Conservation (phyloP, 225 moss, liverwort and hornwort species). For the Rhytidiadelphus loreus region DNA sequence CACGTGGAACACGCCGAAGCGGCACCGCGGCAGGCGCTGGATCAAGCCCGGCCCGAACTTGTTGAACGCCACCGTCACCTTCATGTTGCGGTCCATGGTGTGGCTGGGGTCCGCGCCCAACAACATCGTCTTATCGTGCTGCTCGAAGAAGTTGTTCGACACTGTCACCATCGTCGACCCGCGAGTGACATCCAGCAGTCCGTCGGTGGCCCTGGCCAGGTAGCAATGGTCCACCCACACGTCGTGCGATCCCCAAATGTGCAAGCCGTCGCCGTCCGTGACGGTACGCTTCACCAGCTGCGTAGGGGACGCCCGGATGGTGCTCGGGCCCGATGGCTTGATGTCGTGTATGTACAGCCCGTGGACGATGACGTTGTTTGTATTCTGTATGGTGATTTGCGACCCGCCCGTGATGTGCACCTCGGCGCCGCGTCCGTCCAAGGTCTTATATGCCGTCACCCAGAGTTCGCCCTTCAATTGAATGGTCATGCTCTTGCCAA, state of each 20-base stretch:
- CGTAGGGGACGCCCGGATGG: constrained; percentile 6
- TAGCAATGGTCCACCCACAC: constrained; percentile 53
- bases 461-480: constrained; percentile 23
- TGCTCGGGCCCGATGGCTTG: constrained; percentile 1
- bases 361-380: constrained; percentile 34
- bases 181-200: constrained; percentile 25
- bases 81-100: constrained; percentile 10
- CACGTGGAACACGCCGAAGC: constrained; percentile 36
- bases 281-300: not conserved
- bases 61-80: constrained; percentile 38
- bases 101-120: constrained; percentile 12
- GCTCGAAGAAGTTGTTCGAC: constrained; percentile 27
- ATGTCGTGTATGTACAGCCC: constrained; percentile 38
- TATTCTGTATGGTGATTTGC: constrained; percentile 17
- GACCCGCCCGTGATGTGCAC: constrained; percentile 25
- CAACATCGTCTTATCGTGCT: constrained; percentile 46
- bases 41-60: constrained; percentile 23
- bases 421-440: constrained; percentile 32
- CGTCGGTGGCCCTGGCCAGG: constrained; percentile 30
- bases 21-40: constrained; percentile 38
- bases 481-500: constrained; percentile 26
- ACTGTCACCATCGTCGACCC: constrained; percentile 19
- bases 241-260: constrained; percentile 20
- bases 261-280: constrained; percentile 28
- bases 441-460: constrained; percentile 30